Conservation (phyloP, 306 rosid genomes). For the Medicago arabica region DNA sequence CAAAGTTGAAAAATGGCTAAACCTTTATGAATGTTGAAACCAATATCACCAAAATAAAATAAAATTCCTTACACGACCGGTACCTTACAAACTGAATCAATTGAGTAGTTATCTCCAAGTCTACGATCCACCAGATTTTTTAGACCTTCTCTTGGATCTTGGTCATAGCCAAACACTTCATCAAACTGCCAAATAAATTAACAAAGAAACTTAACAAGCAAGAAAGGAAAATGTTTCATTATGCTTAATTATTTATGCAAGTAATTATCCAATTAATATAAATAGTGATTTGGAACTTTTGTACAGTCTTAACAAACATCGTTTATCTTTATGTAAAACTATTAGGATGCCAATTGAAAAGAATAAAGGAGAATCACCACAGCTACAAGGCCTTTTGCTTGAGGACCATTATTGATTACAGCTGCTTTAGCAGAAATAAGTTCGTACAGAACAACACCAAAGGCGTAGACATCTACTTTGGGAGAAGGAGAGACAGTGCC, state of each 20-base stretch:
- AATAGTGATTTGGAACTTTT: no score
- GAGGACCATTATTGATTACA: conserved; percentile 40
- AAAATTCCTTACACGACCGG: no score
- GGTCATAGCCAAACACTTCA: conserved; percentile 53
- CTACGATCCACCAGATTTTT: conserved; percentile 72
- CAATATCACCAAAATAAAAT: not conserved
- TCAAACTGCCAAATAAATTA: conserved; percentile 69
- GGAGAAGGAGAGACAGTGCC: not conserved
- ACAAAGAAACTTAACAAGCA: not conserved
- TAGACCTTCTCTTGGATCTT: conserved; percentile 62
- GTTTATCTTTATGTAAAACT: no score
- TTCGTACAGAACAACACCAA: conserved; percentile 91
- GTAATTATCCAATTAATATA: no score
- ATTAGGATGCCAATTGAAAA: not conserved
- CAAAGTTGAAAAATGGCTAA: not conserved
- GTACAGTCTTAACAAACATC: no score
- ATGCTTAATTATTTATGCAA: not conserved
- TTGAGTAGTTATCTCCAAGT: conserved; percentile 74
- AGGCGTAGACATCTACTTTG: conserved; percentile 73
- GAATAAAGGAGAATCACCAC: conserved; percentile 50
- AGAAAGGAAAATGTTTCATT: not conserved
- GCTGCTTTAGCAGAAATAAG: conserved; percentile 91
- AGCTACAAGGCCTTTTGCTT: conserved; percentile 49
- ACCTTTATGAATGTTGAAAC: not conserved
- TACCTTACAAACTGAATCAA: conserved; percentile 77